phyloP scores from a whole-genome alignment of 768 basidiomycete species.

The Tulasnella sp. region DNA sequence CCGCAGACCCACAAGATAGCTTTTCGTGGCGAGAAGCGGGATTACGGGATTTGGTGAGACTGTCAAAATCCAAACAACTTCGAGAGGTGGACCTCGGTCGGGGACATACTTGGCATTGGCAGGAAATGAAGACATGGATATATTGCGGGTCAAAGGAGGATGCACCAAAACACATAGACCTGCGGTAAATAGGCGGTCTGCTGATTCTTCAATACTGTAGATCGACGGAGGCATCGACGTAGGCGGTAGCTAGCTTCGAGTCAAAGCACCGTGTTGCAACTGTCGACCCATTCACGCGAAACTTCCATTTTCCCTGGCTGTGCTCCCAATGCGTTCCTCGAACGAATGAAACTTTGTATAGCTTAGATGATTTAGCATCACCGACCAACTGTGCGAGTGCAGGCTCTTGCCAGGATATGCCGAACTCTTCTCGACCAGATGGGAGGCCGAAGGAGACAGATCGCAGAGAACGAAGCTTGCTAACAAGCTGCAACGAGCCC shows the following conservation, averaged over 20 bases:
- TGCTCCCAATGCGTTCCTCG: neutral
- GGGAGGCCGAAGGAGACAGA: neutral
- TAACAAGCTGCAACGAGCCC: neutral
- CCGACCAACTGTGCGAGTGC: neutral
- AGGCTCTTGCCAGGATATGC: neutral
- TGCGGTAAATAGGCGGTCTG: neutral
- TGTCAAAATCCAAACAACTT: neutral
- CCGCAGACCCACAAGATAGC: neutral
- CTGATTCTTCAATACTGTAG: neutral
- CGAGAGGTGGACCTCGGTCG: neutral
- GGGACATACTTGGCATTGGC: neutral
- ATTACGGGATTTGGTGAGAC: neutral
- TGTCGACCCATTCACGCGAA: neutral
- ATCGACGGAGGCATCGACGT: neutral
- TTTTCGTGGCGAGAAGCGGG: neutral
- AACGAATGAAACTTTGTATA: neutral
- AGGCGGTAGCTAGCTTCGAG: neutral
- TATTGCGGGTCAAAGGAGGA: neutral
- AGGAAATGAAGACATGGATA: neutral
- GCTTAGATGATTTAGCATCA: neutral
- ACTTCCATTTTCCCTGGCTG: neutral
- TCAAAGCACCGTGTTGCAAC: neutral
- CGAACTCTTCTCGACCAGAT: neutral
- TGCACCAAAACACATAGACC: neutral
- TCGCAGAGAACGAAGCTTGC: neutral